These are phyloP conservation scores for Euphorbia corollata DNA, from an alignment of 441 rosid genomes.

Conservation along the genomic window DNA sequence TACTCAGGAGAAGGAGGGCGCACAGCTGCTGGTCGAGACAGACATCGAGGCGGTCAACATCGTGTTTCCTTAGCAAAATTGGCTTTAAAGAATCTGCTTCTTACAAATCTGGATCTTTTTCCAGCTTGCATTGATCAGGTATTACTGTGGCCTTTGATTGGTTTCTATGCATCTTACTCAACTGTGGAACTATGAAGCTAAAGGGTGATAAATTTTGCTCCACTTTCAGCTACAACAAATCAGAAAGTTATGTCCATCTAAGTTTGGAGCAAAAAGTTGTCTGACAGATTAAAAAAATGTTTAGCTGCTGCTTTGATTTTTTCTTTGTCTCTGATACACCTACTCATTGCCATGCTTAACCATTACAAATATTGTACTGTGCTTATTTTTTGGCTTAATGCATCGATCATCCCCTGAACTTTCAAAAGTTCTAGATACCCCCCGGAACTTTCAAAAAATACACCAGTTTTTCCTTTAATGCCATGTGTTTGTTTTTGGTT, in stretches of 20 bases:
- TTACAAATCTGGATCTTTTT: conserved; percentile 93
- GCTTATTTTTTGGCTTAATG: too few species aligned
- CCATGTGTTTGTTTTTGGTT: too few species aligned
- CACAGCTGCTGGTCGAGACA: conserved; percentile 79
- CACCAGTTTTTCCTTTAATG: too few species aligned
- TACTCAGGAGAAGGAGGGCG: conserved; percentile 86
- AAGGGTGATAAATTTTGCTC: conserved; percentile 6
- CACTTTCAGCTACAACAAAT: background rate
- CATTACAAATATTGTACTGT: background rate
- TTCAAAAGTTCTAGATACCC: too few species aligned
- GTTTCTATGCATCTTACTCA: conserved; percentile 1
- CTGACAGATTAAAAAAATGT: background rate
- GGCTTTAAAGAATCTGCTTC: conserved; percentile 95
- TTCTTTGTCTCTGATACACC: conserved; percentile 5
- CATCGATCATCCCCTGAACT: too few species aligned
- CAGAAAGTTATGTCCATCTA: background rate
- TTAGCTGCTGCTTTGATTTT: conserved; percentile 4
- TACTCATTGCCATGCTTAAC: background rate
- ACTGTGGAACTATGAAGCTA: background rate
- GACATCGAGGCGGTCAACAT: conserved; percentile 83
- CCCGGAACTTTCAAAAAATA: too few species aligned
- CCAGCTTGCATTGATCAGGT: conserved; percentile 99
- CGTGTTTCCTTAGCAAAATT: conserved; percentile 90
- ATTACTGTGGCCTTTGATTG: conserved; percentile 19
- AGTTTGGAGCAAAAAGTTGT: conserved; percentile 4